Conservation (phyloP, 352 stramenopile genomes). For the Globisporangium middletonii region DNA sequence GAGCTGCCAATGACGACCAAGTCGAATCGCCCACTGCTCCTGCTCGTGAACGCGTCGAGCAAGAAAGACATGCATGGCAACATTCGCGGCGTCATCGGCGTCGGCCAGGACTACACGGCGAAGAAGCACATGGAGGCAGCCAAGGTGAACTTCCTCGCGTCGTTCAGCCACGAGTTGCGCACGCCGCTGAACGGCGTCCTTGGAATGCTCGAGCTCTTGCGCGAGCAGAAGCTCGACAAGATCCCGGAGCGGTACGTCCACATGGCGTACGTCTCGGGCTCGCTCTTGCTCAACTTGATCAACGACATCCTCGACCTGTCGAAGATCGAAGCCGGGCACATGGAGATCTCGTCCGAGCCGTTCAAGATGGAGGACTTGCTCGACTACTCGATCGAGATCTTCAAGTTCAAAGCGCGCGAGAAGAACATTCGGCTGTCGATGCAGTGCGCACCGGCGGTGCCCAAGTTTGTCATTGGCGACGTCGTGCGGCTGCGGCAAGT, state of each 20-base stretch:
- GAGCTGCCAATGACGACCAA: conserved; percentile 61
- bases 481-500: conserved; percentile 61
- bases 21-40: conserved; percentile 27
- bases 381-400: conserved; percentile 80
- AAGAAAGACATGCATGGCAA: conserved; percentile 85
- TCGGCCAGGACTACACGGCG: conserved; percentile 87
- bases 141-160: conserved; percentile 62
- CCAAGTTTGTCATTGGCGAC: conserved; percentile 52
- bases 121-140: conserved; percentile 68
- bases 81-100: conserved; percentile 83
- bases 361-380: conserved; percentile 67
- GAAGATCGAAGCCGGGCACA: conserved; percentile 89
- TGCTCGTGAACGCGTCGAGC: conserved; percentile 63
- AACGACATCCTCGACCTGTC: conserved; percentile 88
- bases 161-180: conserved; percentile 57
- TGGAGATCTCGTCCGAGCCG: conserved; percentile 72
- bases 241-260: conserved; percentile 57
- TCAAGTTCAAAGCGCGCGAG: conserved; percentile 74
- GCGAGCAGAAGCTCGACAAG: conserved; percentile 44
- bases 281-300: conserved; percentile 62
- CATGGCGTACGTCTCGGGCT: conserved; percentile 66
- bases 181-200: conserved; percentile 77
- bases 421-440: conserved; percentile 80
- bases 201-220: conserved; percentile 68
- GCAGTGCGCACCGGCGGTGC: conserved; percentile 44